phyloP scores from a whole-genome alignment of 2,329 filamentous ascomycete species.

The Alternaria dauci region DNA sequence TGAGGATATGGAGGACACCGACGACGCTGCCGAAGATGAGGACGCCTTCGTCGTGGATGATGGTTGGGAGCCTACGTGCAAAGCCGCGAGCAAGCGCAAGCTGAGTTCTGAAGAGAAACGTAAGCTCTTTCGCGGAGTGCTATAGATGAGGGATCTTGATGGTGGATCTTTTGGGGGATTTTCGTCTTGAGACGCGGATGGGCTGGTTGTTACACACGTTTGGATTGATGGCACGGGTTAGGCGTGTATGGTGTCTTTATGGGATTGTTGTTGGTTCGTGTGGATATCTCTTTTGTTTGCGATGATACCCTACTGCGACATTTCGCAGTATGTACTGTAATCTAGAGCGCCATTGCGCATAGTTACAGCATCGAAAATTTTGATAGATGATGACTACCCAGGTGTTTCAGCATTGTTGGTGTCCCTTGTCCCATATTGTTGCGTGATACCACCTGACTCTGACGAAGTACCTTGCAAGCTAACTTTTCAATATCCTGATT shows the following conservation, averaged over 20 bases:
- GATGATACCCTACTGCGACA: background rate
- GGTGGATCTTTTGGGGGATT: background rate
- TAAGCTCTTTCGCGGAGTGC: background rate
- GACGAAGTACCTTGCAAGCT: too few species aligned
- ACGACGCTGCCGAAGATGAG: background rate
- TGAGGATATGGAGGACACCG: background rate
- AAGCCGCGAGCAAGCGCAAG: background rate
- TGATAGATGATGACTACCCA: background rate
- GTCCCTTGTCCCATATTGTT: background rate
- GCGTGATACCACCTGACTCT: too few species aligned
- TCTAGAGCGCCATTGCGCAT: background rate
- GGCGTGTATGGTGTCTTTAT: background rate
- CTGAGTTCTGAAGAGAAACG: background rate
- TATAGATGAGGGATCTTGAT: background rate
- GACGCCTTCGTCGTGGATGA: slow-evolving; percentile 5
- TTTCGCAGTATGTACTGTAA: background rate
- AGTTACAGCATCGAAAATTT: background rate
- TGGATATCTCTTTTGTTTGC: background rate
- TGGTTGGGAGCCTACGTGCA: background rate
- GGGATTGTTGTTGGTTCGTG: background rate
- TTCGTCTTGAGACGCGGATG: background rate
- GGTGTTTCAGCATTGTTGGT: background rate
- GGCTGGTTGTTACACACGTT: background rate
- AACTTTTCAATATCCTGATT: too few species aligned
- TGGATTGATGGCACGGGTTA: background rate